Conservation (phyloP, 352 stramenopile genomes). For the Globisporangium nagaii region DNA sequence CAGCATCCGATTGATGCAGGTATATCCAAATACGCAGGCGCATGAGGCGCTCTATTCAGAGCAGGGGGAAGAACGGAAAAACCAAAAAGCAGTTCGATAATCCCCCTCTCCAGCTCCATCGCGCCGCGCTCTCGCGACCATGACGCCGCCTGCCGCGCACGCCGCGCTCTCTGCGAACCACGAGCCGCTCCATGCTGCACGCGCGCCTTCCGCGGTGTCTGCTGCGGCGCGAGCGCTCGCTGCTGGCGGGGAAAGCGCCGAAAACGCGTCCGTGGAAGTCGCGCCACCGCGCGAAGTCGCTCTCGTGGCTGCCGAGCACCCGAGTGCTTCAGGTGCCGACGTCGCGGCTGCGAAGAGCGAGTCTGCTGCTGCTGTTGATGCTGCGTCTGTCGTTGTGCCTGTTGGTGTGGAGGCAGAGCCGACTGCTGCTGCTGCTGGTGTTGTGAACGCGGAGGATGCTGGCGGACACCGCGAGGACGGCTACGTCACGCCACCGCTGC, state of each 20-base stretch:
- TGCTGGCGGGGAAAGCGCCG: not conserved
- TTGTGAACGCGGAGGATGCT: not conserved
- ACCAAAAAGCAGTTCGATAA: slow-evolving; percentile 2
- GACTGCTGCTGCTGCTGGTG: not conserved
- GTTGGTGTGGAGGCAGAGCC: not conserved
- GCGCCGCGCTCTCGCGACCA: not conserved
- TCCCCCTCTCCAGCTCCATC: not conserved
- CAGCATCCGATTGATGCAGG: not conserved
- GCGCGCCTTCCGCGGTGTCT: not conserved
- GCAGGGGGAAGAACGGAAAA: not conserved
- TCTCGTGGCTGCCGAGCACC: no score
- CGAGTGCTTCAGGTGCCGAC: no score
- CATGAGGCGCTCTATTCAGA: slow-evolving; percentile 1
- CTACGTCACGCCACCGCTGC: slow-evolving; percentile 11
- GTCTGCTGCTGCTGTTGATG: not conserved
- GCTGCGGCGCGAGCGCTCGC: not conserved
- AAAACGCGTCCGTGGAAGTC: not conserved
- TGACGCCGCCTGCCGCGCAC: not conserved
- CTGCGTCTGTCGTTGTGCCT: not conserved
- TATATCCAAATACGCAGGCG: not conserved
- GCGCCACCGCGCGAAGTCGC: not conserved
- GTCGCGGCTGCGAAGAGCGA: no score
- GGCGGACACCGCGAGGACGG: slow-evolving; percentile 3
- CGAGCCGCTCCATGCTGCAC: not conserved
- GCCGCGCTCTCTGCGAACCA: not conserved